Base-by-base conservation (phyloP, 1,139 yeast species). In the Arxiozyma slooffiae region DNA sequence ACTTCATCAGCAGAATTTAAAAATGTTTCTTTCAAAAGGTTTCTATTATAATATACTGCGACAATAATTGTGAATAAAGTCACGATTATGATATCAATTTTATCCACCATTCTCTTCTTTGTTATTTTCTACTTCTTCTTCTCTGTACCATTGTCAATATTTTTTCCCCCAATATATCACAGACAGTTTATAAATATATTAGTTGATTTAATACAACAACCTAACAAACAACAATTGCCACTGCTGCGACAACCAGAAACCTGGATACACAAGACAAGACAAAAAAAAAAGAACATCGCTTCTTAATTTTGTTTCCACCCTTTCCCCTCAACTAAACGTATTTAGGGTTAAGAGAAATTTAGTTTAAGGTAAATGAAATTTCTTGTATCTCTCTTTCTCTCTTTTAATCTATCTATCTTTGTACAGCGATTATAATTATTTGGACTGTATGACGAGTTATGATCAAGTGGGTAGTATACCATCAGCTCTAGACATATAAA, bases 61-160 rank as follows among this genome's bases (percentile, higher is more conserved):
- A 85, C 74, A 11, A 85, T 92, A 17, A 80, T 61, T 7, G 82
- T 79, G 50, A 88, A 73, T 2, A 80, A 82, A 21, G 78, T 73
- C 56, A 88, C 72, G 36, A 88, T 94, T 36, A 81, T 68, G 59
- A 82, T 69, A 67, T 89, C 96, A 56, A 86, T 73, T 9, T 81
- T 73, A 66, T 86, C 95, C 54, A 84, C 58, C 37, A 34, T 41
- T 41, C 16, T 30, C 36, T 11, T n/a, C 36, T 30, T 30, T 14
- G 16, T 6, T 2, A 30, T n/a, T n/a, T n/a, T n/a, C 36, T 30
- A 14, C n/a, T 14, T 9, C n/a, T 30, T 30, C 36, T 30, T 30
- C n/a, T 2, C 36, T 14, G 4, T 14, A n/a, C 36, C 14, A 30
- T n/a, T n/a, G n/a, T n/a, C n/a, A n/a, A n/a, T n/a, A n/a, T n/a